A percentile compares a stretch with the other conserved stretches of the same genome.
Evolutionary conservation across 129 eudicot genomes (phyloP).

Genomic region (Gnaphalium uliginosum): DNA sequence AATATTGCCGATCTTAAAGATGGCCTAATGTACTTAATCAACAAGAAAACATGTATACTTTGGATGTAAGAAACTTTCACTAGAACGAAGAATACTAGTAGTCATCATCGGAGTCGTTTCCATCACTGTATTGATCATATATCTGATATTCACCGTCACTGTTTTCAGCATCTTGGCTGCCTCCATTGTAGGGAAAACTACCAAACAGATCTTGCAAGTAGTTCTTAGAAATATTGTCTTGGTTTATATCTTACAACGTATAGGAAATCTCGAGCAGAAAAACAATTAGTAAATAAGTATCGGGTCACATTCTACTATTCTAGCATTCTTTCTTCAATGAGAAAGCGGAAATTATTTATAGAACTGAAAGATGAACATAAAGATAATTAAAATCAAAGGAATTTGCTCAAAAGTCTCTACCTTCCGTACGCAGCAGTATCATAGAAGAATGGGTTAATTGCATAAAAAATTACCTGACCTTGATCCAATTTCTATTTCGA

Average conservation of each 20-base stretch:
- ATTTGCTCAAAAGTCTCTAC: background rate
- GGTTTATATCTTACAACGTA: constrained; percentile 48
- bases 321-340: background rate
- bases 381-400: background rate
- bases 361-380: background rate
- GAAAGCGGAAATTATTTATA: background rate
- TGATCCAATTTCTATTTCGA: too few species aligned
- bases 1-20: too few species aligned
- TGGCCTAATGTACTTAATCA: too few species aligned
- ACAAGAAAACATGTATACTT: background rate
- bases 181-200: constrained; percentile 63
- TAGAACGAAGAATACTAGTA: constrained; percentile 24
- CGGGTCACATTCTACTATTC: background rate
- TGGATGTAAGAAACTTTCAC: background rate
- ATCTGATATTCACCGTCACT: constrained; percentile 71
- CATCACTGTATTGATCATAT: constrained; percentile 70
- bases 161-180: constrained; percentile 46
- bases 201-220: constrained; percentile 87
- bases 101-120: constrained; percentile 52
- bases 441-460: too few species aligned
- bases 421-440: background rate
- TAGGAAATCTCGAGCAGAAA: constrained; percentile 40
- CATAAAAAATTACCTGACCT: too few species aligned
- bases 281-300: background rate
- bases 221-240: constrained; percentile 65